phyloP scores from a whole-genome alignment of 345 rosid species.

The Salix arbutifolia region DNA sequence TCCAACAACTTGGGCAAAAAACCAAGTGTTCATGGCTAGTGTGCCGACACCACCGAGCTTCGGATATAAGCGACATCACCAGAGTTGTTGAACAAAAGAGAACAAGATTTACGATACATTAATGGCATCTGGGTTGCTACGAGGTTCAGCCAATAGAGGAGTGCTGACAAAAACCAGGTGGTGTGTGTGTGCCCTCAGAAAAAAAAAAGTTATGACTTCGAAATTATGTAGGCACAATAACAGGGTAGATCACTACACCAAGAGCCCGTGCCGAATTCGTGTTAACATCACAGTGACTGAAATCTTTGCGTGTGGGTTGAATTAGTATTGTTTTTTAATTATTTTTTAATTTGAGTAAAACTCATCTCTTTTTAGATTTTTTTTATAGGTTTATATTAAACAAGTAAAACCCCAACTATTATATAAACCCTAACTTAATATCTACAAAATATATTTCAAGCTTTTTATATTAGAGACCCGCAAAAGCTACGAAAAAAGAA shows the following conservation, averaged over 20 bases:
- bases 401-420: too few species aligned
- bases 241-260: neutral
- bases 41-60: neutral
- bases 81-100: neutral
- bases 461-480: too few species aligned
- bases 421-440: too few species aligned
- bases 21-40: neutral
- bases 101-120: neutral
- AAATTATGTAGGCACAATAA: constrained; percentile 1
- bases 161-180: constrained; percentile 18
- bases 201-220: neutral
- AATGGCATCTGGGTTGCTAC: neutral
- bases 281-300: neutral
- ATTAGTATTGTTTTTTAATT: too few species aligned
- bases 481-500: too few species aligned
- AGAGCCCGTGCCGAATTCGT: neutral
- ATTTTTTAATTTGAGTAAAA: too few species aligned
- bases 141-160: constrained; percentile 3
- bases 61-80: neutral
- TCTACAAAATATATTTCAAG: too few species aligned
- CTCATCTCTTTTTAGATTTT: too few species aligned
- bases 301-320: neutral
- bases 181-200: constrained; percentile 14
- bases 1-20: neutral
- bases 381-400: too few species aligned